Evolutionary conservation across 2,329 filamentous ascomycete species (phyloP).

Genomic region (Huntiella savannae): DNA sequence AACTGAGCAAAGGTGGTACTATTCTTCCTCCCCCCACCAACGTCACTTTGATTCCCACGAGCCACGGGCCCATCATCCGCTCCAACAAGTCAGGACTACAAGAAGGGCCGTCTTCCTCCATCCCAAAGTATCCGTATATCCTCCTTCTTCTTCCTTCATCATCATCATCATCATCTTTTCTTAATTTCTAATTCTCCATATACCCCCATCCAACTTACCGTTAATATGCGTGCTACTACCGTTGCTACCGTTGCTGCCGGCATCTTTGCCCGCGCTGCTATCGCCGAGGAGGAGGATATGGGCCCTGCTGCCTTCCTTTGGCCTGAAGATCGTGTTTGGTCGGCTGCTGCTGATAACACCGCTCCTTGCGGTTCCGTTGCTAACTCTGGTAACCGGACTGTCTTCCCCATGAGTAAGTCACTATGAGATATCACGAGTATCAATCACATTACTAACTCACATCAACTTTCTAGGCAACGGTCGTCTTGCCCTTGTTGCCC

Average conservation of each 20-base stretch:
- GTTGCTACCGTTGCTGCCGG: conserved; percentile 10
- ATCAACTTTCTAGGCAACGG: conserved; percentile 26
- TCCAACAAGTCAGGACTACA: background rate
- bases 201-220: background rate
- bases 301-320: conserved; percentile 42
- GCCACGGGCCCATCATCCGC: background rate
- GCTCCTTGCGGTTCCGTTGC: conserved; percentile 36
- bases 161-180: background rate
- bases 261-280: conserved; percentile 9
- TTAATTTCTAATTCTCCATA: background rate
- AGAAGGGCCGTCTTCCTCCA: background rate
- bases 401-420: conserved; percentile 33
- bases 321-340: conserved; percentile 38
- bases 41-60: too few species aligned
- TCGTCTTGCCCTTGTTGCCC: conserved; percentile 33
- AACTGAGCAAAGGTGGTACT: too few species aligned
- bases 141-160: background rate
- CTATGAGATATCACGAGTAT: background rate
- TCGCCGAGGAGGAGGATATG: conserved; percentile 17
- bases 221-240: conserved; percentile 3
- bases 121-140: background rate
- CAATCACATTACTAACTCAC: background rate
- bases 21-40: too few species aligned
- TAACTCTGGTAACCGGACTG: conserved; percentile 29
- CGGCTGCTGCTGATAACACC: conserved; percentile 32